Conservation (phyloP, 805 yeast species). For the Cyberlindnera petersonii region DNA sequence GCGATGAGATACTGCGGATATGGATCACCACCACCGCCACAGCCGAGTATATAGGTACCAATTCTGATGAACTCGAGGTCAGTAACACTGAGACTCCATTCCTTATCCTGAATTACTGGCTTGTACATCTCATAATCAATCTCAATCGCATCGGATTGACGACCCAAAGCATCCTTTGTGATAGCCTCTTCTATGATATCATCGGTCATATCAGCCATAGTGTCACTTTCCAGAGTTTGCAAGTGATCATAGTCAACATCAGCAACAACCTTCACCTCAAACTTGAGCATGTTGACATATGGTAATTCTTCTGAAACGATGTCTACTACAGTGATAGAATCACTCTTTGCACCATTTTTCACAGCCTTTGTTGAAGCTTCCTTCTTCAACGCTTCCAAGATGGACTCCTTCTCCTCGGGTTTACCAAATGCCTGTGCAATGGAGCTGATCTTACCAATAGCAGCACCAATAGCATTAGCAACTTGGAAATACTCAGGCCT, state of each 20-base stretch:
- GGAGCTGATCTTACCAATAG: slow-evolving; percentile 41
- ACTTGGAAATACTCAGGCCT: slow-evolving; percentile 42
- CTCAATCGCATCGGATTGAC: slow-evolving; percentile 2
- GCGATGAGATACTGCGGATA: slow-evolving; percentile 38
- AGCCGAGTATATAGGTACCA: slow-evolving; percentile 46
- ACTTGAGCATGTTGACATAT: slow-evolving; percentile 32
- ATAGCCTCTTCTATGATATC: slow-evolving; percentile 9
- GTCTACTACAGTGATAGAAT: slow-evolving; percentile 28
- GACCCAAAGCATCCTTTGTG: slow-evolving; percentile 13
- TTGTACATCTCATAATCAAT: slow-evolving; percentile 23
- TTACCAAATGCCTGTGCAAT: slow-evolving; percentile 22
- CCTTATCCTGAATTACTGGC: slow-evolving; percentile 31
- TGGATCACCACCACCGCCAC: slow-evolving; percentile 53
- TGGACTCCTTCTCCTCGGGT: slow-evolving; percentile 18
- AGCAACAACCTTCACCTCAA: slow-evolving; percentile 38
- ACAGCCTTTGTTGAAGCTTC: slow-evolving; percentile 25
- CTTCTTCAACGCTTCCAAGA: slow-evolving; percentile 21
- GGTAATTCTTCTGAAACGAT: slow-evolving; percentile 30
- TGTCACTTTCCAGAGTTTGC: slow-evolving; percentile 7
- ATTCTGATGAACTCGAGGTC: slow-evolving; percentile 40
- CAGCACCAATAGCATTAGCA: slow-evolving; percentile 52
- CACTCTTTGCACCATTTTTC: slow-evolving; percentile 27
- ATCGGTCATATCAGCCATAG: neutral
- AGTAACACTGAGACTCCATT: slow-evolving; percentile 33
- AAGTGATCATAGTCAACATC: slow-evolving; percentile 39